Evolutionary conservation across 2,329 filamentous ascomycete genomes (phyloP).

Genomic region (Penicillium frequentans): DNA sequence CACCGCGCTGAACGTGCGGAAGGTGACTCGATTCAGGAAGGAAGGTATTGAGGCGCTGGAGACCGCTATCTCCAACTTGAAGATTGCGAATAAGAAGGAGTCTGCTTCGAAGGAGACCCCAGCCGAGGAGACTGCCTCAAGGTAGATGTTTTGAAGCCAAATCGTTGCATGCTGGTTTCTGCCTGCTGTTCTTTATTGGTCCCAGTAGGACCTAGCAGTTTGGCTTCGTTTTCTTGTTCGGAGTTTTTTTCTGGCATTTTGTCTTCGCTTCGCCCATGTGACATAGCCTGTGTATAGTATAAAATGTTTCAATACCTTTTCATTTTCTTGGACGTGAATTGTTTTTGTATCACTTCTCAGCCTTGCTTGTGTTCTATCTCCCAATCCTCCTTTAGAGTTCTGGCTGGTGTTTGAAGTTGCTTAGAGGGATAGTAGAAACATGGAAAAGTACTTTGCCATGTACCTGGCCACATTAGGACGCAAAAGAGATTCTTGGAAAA

Average conservation of each 20-base stretch:
- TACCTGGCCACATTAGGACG: no score
- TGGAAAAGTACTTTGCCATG: no score
- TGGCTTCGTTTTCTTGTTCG: constrained; percentile 3
- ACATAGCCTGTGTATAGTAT: constrained; percentile 32
- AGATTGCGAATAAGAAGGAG: constrained; percentile 43
- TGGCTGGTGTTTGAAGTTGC: no score
- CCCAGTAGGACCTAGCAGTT: neutral
- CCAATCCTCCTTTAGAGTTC: no score
- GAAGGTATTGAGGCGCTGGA: constrained; percentile 69
- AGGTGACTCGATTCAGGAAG: constrained; percentile 75
- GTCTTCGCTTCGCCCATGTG: constrained; percentile 22
- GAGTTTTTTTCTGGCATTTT: constrained; percentile 24
- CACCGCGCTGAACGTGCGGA: constrained; percentile 75
- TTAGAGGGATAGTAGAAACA: no score
- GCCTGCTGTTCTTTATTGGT: neutral
- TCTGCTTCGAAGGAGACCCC: constrained; percentile 22
- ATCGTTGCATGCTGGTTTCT: neutral
- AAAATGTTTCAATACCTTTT: constrained; percentile 24
- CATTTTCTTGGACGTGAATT: constrained; percentile 19
- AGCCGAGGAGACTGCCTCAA: constrained; percentile 12
- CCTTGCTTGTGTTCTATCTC: no score
- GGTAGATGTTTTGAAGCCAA: neutral
- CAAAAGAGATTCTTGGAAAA: no score
- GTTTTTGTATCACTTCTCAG: neutral
- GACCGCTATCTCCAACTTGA: constrained; percentile 57